Base-by-base conservation (phyloP, 2,329 filamentous ascomycete genomes). In the Trichoderma breve region DNA sequence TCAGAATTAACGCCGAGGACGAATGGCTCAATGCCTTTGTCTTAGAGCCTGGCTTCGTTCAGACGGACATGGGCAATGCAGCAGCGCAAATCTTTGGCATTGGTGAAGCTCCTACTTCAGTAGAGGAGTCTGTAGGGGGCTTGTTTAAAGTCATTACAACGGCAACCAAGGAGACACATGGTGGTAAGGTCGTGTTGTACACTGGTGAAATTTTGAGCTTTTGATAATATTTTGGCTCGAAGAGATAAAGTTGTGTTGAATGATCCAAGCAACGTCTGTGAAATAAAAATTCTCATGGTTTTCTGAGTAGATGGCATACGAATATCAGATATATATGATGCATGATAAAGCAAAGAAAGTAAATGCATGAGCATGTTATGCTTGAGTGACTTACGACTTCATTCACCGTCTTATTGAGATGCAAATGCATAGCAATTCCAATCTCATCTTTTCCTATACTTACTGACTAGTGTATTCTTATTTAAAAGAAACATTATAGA, bases 1-100 rank as follows among this genome's bases (percentile, higher is more conserved):
- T 65, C 12, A 32, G 28, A 18, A 65, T 65, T 24, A 65, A 65
- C 11, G 43, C 62, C 14, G 62, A 65, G 7, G 11, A 72, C 6
- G 66, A 69, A 39, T 69, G 66, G 70, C 67, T 82, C 2, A 66
- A 79, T 2, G 75, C 77, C 0, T 73, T 81, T 24, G 79, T 80
- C 0, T 72, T 82, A 2, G 81, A 84, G 65, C 82, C 82, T 1
- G 82, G 82, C 0, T 83, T 81, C 75, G 81, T 82, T 2, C 71
- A 75, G 34, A 82, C 80, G 0, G 70, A 74, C 1, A 77, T 77
- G 75, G 82, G 82, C 0, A 72, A 79, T 0, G 69, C 71, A 1
- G 77, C 77, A 3, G 80, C 80, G 0, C 73, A 74, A 5, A 73
- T 79, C 32, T 83, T 80, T 81, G 76, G 75, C 0, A 76, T 78